phyloP scores from a whole-genome alignment of 148 eudicot genomes.

The Silene conica region DNA sequence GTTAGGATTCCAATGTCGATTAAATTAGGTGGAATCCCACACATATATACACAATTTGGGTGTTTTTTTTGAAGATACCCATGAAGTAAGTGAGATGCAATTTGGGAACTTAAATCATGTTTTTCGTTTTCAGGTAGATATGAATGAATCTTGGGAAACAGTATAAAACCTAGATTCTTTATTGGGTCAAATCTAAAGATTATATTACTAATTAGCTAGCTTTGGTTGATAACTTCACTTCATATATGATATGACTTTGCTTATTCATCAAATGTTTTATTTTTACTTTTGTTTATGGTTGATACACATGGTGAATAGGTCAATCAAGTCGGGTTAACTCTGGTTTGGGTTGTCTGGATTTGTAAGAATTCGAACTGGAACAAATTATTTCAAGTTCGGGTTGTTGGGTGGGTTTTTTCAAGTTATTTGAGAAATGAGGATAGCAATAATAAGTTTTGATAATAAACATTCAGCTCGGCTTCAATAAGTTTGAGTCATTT shows the following conservation, averaged over 20 bases:
- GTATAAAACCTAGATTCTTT: constrained; percentile 1
- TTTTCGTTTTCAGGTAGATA: not conserved
- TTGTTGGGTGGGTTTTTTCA: too few relatives aligned
- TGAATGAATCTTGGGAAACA: constrained; percentile 6
- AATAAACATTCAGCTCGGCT: too few relatives aligned
- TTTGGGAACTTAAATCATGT: constrained; percentile 10
- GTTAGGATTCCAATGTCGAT: constrained; percentile 35
- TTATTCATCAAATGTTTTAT: not conserved
- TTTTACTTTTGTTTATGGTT: too few relatives aligned
- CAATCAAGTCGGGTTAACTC: too few relatives aligned
- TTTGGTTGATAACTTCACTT: not conserved
- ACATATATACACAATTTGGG: constrained; percentile 11
- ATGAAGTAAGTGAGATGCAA: not conserved
- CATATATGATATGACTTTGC: not conserved
- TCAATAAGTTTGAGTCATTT: too few relatives aligned
- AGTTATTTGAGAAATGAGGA: too few relatives aligned
- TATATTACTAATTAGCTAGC: not conserved
- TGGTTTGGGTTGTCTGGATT: too few relatives aligned
- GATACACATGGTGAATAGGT: too few relatives aligned
- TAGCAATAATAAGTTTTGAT: too few relatives aligned
- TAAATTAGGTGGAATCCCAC: constrained; percentile 31
- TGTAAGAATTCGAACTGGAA: too few relatives aligned
- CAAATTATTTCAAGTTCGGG: too few relatives aligned
- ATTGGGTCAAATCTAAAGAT: constrained; percentile 1
- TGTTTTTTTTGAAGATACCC: constrained; percentile 14